These are phyloP conservation scores for Amanita pallidorosea DNA, from an alignment of 768 basidiomycete genomes.

Conservation along the genomic window DNA sequence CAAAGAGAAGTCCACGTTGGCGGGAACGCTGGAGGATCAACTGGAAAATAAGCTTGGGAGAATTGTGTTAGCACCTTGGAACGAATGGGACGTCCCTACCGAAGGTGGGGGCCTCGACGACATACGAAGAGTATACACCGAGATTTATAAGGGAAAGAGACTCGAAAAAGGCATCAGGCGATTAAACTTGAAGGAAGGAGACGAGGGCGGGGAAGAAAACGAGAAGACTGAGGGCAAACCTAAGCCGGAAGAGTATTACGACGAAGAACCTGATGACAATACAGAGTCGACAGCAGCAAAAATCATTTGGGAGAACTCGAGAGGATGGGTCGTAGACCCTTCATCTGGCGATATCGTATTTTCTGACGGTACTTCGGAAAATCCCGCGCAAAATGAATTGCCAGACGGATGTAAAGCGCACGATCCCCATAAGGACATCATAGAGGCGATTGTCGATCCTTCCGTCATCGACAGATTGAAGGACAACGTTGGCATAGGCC, in stretches of 20 bases:
- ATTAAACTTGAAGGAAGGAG: neutral
- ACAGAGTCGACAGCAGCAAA: conserved; percentile 23
- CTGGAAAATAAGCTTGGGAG: conserved; percentile 25
- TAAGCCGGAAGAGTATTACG: conserved; percentile 1
- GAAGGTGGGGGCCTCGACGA: neutral
- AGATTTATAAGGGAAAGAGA: conserved; percentile 4
- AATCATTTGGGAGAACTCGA: conserved; percentile 22
- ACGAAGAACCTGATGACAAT: conserved; percentile 15
- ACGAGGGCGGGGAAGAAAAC: neutral
- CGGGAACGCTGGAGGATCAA: conserved; percentile 24
- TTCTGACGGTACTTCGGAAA: conserved; percentile 21
- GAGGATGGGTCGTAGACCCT: conserved; percentile 19
- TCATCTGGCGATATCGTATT: conserved; percentile 8
- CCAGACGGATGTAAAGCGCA: conserved; percentile 22
- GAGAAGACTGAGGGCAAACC: neutral
- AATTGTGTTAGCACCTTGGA: conserved; percentile 29
- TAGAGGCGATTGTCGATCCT: conserved; percentile 47
- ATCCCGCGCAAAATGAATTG: neutral
- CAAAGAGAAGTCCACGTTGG: conserved; percentile 15
- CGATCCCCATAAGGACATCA: conserved; percentile 44
- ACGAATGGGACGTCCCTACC: conserved; percentile 24
- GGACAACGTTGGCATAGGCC: conserved; percentile 53
- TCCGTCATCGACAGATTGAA: conserved; percentile 27
- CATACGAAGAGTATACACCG: conserved; percentile 1
- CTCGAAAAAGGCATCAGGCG: neutral